phyloP scores from a whole-genome alignment of 2,329 filamentous ascomycete species.

The Knufia fluminis region DNA sequence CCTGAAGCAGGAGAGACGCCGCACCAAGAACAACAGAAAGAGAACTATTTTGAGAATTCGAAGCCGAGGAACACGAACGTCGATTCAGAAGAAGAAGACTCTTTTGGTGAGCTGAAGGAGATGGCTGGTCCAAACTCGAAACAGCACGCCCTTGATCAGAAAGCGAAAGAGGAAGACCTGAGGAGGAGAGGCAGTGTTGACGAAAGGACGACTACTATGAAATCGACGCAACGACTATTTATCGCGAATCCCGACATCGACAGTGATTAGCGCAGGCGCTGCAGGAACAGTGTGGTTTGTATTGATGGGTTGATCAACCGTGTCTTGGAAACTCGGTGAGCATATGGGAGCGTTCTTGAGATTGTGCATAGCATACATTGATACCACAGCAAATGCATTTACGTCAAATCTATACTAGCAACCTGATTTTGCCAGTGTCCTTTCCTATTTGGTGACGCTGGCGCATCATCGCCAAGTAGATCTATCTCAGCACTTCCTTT shows the following conservation, averaged over 20 bases:
- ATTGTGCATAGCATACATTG: neutral
- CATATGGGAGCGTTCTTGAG: constrained; percentile 3
- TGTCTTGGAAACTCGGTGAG: too few relatives aligned
- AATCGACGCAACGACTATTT: constrained; percentile 35
- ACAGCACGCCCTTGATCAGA: constrained; percentile 31
- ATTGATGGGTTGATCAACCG: too few relatives aligned
- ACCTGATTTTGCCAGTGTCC: too few relatives aligned
- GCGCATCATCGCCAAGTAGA: neutral
- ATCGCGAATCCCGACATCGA: constrained; percentile 41
- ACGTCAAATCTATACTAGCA: neutral
- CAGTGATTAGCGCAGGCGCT: neutral
- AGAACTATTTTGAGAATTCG: constrained; percentile 24
- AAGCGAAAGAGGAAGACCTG: constrained; percentile 36
- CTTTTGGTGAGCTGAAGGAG: constrained; percentile 46
- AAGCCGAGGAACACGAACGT: constrained; percentile 11
- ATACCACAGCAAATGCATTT: neutral
- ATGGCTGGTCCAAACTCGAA: constrained; percentile 39
- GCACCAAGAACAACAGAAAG: constrained; percentile 23
- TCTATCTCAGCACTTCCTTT: neutral
- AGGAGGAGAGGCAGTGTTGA: constrained; percentile 40
- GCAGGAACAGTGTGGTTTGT: too few relatives aligned
- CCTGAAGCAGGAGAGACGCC: constrained; percentile 35
- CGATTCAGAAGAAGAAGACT: constrained; percentile 39
- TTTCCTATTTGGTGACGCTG: neutral
- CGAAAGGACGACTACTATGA: constrained; percentile 40